phyloP scores from a whole-genome alignment of 371 early-diverging fungal genomes.

The Mortierella sp. region DNA sequence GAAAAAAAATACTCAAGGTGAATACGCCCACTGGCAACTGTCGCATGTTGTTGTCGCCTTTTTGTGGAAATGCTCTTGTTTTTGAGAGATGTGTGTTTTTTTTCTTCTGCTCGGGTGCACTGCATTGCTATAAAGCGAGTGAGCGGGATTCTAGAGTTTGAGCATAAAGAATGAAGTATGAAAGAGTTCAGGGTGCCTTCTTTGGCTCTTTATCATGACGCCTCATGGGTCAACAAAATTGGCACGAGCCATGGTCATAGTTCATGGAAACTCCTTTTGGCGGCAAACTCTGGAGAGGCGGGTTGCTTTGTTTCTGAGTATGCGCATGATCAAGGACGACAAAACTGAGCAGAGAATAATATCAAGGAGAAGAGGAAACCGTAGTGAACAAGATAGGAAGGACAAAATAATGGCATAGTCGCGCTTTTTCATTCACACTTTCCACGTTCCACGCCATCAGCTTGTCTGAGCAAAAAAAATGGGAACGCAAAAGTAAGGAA shows the following conservation, averaged over 20 bases:
- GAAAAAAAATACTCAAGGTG: not conserved
- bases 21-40: not conserved
- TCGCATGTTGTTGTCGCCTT: not conserved
- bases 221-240: not conserved
- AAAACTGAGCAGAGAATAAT: not conserved
- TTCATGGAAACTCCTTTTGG: not conserved
- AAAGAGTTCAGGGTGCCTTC: not conserved
- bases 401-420: too few species aligned
- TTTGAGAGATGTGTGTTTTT: not conserved
- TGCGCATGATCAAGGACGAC: not conserved
- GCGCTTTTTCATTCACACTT: not conserved
- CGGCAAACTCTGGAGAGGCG: not conserved
- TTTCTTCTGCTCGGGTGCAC: not conserved
- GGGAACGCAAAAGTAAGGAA: not conserved
- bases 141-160: not conserved
- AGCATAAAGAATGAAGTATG: not conserved
- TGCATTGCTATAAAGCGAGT: not conserved
- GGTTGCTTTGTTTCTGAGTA: too few species aligned
- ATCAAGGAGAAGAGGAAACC: too few species aligned
- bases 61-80: not conserved
- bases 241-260: slow-evolving; percentile 3
- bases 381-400: too few species aligned
- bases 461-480: not conserved
- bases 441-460: not conserved
- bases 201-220: not conserved